A percentile compares a stretch with the other conserved stretches of the same genome.
Conservation (phyloP, 345 rosid genomes). For the Clarkia xantiana region DNA sequence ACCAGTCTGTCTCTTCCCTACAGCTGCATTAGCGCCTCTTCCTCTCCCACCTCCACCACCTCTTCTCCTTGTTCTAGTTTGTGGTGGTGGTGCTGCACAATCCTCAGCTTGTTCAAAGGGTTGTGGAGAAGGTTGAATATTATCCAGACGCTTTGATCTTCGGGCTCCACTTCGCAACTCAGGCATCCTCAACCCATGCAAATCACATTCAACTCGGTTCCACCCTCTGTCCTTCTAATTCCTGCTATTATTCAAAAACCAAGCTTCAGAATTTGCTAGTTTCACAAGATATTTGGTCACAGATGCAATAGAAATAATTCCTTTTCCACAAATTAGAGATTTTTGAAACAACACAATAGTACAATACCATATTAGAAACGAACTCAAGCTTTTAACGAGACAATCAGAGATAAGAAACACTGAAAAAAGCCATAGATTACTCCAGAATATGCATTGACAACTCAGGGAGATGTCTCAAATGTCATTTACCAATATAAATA, state of each 20-base stretch:
- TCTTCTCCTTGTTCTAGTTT: conserved; percentile 73
- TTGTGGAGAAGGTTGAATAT: conserved; percentile 65
- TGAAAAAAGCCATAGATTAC: too few species aligned
- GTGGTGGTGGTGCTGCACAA: conserved; percentile 46
- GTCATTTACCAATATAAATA: too few species aligned
- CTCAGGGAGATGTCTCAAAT: too few species aligned
- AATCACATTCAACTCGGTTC: conserved; percentile 34
- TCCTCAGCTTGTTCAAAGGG: conserved; percentile 56
- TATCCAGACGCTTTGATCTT: conserved; percentile 82
- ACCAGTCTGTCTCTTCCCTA: conserved; percentile 52
- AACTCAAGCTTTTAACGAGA: too few species aligned
- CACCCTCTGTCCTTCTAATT: conserved; percentile 15
- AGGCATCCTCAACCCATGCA: conserved; percentile 98
- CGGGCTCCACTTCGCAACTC: conserved; percentile 97
- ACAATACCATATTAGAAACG: too few species aligned
- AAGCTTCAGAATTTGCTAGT: not conserved
- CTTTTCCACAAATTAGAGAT: not conserved
- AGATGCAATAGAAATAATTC: conserved; percentile 3
- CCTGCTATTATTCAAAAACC: conserved; percentile 10
- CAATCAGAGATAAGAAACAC: too few species aligned
- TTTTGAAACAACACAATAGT: too few species aligned
- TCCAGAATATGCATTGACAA: too few species aligned
- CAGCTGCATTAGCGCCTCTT: conserved; percentile 60
- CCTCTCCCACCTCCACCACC: conserved; percentile 77
- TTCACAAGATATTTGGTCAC: too few species aligned